A percentile compares a stretch with the other conserved stretches of the same genome.
Evolutionary conservation across 2,329 filamentous ascomycete species (phyloP).

Genomic region (Lachnellula subtilissima): DNA sequence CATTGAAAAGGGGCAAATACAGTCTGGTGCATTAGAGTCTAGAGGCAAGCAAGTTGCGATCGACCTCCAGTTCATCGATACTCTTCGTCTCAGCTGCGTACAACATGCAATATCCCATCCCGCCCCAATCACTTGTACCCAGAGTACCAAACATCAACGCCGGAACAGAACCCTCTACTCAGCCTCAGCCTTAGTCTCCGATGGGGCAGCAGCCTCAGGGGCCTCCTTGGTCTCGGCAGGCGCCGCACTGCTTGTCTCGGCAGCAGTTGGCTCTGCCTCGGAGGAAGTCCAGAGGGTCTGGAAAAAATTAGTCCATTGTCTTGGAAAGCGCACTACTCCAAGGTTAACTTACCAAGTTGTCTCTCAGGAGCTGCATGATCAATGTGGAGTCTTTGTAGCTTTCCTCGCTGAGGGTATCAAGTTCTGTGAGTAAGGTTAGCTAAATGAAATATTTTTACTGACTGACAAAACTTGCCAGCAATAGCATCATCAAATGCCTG

Average conservation of each 20-base stretch:
- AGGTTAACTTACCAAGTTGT: constrained; percentile 60
- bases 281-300: constrained; percentile 98
- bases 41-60: constrained; percentile 30
- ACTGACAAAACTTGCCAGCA: constrained; percentile 40
- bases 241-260: constrained; percentile 64
- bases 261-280: constrained; percentile 61
- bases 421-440: constrained; percentile 44
- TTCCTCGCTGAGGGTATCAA: constrained; percentile 95
- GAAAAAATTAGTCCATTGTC: constrained; percentile 41
- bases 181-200: constrained; percentile 23
- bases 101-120: constrained; percentile 30
- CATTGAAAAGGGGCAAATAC: constrained; percentile 20
- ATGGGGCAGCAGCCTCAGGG: constrained; percentile 26
- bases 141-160: constrained; percentile 31
- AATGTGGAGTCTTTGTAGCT: constrained; percentile 98
- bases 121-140: constrained; percentile 27
- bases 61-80: constrained; percentile 25
- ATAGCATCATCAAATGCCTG: constrained; percentile 99
- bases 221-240: constrained; percentile 48
- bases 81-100: constrained; percentile 24
- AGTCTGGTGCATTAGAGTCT: constrained; percentile 31
- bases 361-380: constrained; percentile 98
- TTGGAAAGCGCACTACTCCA: too few relatives aligned
- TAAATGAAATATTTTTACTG: too few relatives aligned
- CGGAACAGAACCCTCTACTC: constrained; percentile 29